Base-by-base conservation (phyloP, 2,329 filamentous ascomycete species). In the Dactylonectria estremocensis region DNA sequence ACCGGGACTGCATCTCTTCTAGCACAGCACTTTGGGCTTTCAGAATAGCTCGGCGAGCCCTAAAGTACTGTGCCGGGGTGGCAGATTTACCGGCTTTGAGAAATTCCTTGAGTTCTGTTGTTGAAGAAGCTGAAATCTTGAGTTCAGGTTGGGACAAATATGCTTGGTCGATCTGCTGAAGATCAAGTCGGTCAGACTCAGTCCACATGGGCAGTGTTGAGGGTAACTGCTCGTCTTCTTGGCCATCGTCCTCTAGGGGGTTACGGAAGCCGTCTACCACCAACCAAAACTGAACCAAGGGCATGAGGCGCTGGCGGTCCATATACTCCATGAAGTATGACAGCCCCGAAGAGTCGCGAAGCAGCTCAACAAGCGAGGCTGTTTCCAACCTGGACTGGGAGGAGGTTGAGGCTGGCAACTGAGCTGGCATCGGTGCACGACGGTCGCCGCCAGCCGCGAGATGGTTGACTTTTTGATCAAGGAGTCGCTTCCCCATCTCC, bases 251-350 rank as follows among this genome's bases (percentile, higher is more conserved):
- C 80, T 99, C 96, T 3, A 99, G 84, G 0, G 96, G 97, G 74
- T 97, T 97, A 48, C 97, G 92, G 74, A 98, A 94, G 0, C 96
- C 95, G 81, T 99, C 96, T 6, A 98, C 96, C 3, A 98, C 96
- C 46, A 99, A 91, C 95, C 95, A 99, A 80, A 98, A 99, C 77
- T 99, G 96, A 6, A 99, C 95, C 53, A 98, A 84, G 14, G 93
- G 89, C 92, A 98, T 95, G 28, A 95, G 86, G 16, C 89, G 88
- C 78, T 95, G 93, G 48, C 96, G 91, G 79, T 99, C 96, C 96
- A 99, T 99, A 77, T 95, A 98, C 79, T 99, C 96, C 96, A 99
- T 99, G 83, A 99, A 98, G 79, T 97, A 99, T 2, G 96, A 98
- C 9, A 99, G 86, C 0, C 94, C 95, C 1, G 95, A 93, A 2